Percentiles rank a stretch among this genome's conserved stretches.
These are phyloP conservation scores for Colletotrichum sp. DNA, from an alignment of 2,329 filamentous ascomycete genomes.

Conservation along the genomic window DNA sequence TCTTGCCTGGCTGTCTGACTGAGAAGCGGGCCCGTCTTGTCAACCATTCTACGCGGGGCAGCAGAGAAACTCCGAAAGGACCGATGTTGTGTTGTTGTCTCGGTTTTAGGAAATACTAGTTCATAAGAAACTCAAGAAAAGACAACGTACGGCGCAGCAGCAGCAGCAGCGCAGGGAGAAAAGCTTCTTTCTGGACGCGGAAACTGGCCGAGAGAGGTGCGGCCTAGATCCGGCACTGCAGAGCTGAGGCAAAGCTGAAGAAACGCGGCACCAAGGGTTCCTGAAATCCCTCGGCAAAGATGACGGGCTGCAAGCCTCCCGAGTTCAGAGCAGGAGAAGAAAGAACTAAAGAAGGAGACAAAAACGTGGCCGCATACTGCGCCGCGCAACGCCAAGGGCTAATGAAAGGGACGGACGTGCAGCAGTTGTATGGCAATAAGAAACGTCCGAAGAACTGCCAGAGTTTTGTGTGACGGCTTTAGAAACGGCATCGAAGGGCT, in stretches of 20 bases:
- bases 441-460: constrained; percentile 7
- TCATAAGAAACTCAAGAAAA: neutral
- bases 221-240: constrained; percentile 4
- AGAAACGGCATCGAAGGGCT: constrained; percentile 8
- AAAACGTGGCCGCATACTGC: neutral
- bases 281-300: neutral
- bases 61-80: neutral
- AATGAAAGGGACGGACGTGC: neutral
- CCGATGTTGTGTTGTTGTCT: neutral
- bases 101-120: neutral
- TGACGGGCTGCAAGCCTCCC: neutral
- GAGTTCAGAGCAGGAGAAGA: neutral
- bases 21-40: neutral
- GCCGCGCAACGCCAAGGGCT: neutral
- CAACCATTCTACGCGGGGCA: neutral
- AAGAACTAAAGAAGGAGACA: neutral
- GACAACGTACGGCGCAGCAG: neutral
- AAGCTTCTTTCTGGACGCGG: neutral
- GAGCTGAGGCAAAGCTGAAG: neutral
- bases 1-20: neutral
- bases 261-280: neutral
- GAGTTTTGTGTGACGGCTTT: constrained; percentile 8
- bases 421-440: neutral
- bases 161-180: neutral
- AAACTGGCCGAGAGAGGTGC: constrained; percentile 6